phyloP scores from a whole-genome alignment of 2,329 filamentous ascomycete genomes.

The Fusarium sp. region DNA sequence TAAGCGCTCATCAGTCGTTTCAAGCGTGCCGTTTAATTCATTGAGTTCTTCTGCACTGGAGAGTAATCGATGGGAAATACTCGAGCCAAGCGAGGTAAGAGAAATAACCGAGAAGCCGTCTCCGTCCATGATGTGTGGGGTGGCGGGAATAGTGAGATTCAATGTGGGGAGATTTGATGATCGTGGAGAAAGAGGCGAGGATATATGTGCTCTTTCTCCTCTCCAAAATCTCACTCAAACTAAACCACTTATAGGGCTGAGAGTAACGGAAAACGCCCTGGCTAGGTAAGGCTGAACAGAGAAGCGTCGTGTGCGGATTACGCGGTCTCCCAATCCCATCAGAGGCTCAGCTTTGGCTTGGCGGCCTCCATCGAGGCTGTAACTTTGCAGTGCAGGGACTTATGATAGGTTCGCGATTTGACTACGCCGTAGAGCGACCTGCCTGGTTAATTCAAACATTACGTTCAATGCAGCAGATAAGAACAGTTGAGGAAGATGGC shows the following conservation, averaged over 20 bases:
- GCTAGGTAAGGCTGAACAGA: constrained; percentile 10
- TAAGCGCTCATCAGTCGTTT: constrained; percentile 34
- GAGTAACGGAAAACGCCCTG: constrained; percentile 4
- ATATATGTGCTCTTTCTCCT: background rate
- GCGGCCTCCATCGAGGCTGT: constrained; percentile 28
- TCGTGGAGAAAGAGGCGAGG: constrained; percentile 8
- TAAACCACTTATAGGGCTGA: constrained; percentile 21
- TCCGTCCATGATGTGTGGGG: constrained; percentile 45
- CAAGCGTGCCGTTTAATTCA: constrained; percentile 37
- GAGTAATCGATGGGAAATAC: constrained; percentile 47
- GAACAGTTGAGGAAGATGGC: background rate
- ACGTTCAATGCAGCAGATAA: background rate
- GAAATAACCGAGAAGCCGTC: constrained; percentile 51
- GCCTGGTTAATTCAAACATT: background rate
- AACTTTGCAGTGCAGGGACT: constrained; percentile 4
- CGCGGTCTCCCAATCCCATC: constrained; percentile 17
- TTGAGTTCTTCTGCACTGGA: constrained; percentile 48
- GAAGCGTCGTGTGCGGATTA: constrained; percentile 27
- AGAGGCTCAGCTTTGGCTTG: constrained; percentile 23
- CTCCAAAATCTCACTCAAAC: constrained; percentile 6
- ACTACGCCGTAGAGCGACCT: background rate
- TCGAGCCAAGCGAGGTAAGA: constrained; percentile 47
- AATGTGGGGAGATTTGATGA: background rate
- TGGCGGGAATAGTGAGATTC: background rate
- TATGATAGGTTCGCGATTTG: constrained; percentile 8